These are phyloP conservation scores for Leccinum subgranulosum DNA, from an alignment of 768 basidiomycete species.

Conservation along the genomic window DNA sequence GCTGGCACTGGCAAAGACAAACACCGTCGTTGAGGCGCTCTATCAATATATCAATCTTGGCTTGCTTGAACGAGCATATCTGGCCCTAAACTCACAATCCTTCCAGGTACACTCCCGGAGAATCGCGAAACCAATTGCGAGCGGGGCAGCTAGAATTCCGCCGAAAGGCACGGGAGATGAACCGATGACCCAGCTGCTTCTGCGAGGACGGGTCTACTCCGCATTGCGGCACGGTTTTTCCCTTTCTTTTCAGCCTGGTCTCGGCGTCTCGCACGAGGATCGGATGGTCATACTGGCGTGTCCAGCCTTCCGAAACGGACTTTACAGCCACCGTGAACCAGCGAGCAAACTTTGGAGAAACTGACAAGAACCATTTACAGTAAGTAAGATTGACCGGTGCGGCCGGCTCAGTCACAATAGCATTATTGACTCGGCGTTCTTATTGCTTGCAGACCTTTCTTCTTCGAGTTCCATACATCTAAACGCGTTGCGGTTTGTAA, in stretches of 20 bases:
- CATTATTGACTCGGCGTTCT: background rate
- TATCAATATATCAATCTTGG: background rate
- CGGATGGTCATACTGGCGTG: background rate
- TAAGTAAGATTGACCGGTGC: background rate
- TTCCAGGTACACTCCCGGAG: background rate
- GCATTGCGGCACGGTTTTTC: background rate
- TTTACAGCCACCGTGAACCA: background rate
- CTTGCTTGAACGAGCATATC: background rate
- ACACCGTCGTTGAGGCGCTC: slow-evolving; percentile 2
- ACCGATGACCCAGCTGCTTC: background rate
- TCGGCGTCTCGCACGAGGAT: slow-evolving; percentile 1
- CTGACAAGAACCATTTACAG: background rate
- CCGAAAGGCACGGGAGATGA: background rate
- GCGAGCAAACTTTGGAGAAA: background rate
- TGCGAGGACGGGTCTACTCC: background rate
- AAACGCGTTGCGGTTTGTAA: background rate
- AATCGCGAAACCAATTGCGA: background rate
- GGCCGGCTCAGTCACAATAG: background rate
- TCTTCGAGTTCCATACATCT: background rate
- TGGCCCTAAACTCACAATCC: background rate
- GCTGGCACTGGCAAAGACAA: slow-evolving; percentile 12
- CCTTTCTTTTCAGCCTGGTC: background rate
- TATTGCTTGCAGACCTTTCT: background rate
- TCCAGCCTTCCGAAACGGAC: background rate
- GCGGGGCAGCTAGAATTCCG: slow-evolving; percentile 1